Evolutionary conservation across 2,329 filamentous ascomycete species (phyloP).

Genomic region (Cercospora berteroae): DNA sequence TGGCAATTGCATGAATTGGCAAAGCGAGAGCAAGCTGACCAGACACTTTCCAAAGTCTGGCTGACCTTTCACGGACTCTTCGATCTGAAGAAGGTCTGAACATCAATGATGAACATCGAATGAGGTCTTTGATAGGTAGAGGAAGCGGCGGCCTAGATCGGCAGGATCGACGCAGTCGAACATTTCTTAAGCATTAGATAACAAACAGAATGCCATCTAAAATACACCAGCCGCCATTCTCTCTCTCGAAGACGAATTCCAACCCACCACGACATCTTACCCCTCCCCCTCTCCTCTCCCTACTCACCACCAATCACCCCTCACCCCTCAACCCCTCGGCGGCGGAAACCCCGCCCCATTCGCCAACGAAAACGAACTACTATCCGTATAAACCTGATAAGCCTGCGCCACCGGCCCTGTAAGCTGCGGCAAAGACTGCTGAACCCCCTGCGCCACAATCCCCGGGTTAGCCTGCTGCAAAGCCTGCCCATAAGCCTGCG

Average conservation of each 20-base stretch:
- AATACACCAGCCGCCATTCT: neutral
- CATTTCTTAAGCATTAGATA: neutral
- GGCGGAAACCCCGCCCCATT: neutral
- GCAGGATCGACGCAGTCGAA: neutral
- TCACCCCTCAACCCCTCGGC: neutral
- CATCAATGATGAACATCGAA: neutral
- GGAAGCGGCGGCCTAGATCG: neutral
- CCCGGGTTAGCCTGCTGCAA: neutral
- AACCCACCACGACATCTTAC: neutral
- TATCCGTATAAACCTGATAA: neutral
- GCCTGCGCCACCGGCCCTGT: neutral
- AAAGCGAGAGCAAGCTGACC: slow-evolving; percentile 5
- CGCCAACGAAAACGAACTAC: neutral
- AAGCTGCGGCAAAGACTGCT: neutral
- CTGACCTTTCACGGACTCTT: slow-evolving; percentile 2
- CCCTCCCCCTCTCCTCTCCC: neutral
- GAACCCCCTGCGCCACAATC: neutral
- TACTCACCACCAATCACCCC: neutral
- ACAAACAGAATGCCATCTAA: neutral
- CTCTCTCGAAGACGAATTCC: neutral
- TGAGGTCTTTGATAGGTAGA: neutral
- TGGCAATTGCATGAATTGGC: slow-evolving; percentile 59
- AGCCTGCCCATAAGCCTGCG: neutral
- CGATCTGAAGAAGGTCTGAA: neutral
- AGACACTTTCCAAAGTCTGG: neutral